A percentile compares a stretch with the other conserved stretches of the same genome.
phyloP scores from a whole-genome alignment of 768 basidiomycete genomes.

The Suillus decipiens region DNA sequence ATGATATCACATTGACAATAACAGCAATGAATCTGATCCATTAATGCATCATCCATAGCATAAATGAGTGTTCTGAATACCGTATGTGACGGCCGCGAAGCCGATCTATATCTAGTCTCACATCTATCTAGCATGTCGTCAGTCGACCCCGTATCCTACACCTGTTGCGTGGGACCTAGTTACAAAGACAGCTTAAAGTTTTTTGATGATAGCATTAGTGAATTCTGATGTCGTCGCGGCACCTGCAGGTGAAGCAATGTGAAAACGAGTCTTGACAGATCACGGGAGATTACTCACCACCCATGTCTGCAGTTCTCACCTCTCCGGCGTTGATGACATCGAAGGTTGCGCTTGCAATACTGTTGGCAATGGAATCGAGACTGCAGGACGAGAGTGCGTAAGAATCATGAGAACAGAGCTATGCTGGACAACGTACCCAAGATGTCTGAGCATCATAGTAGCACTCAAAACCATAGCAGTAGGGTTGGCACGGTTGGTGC shows the following conservation, averaged over 20 bases:
- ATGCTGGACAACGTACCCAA: constrained; percentile 61
- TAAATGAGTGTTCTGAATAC: constrained; percentile 11
- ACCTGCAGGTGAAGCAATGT: constrained; percentile 45
- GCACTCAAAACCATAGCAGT: constrained; percentile 97
- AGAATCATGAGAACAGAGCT: constrained; percentile 22
- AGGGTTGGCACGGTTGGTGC: constrained; percentile 94
- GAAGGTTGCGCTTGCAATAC: constrained; percentile 89
- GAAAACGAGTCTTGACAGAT: neutral
- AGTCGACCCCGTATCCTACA: neutral
- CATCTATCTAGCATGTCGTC: constrained; percentile 1
- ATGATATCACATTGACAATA: constrained; percentile 37
- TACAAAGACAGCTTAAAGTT: constrained; percentile 43
- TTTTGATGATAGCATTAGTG: constrained; percentile 89
- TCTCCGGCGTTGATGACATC: constrained; percentile 88
- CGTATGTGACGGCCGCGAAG: neutral
- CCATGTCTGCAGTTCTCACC: constrained; percentile 93
- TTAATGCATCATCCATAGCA: constrained; percentile 13
- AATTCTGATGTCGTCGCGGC: constrained; percentile 93
- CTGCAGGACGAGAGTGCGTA: constrained; percentile 40
- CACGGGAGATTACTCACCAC: constrained; percentile 56
- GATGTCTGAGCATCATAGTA: constrained; percentile 96
- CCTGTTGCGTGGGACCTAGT: neutral
- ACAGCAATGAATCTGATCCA: constrained; percentile 25
- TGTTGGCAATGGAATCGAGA: constrained; percentile 91
- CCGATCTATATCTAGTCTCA: constrained; percentile 8